Percentiles rank a stretch among this genome's conserved stretches.
Conservation (phyloP, 2,329 filamentous ascomycete species). For the Pestalotiopsis sp. region DNA sequence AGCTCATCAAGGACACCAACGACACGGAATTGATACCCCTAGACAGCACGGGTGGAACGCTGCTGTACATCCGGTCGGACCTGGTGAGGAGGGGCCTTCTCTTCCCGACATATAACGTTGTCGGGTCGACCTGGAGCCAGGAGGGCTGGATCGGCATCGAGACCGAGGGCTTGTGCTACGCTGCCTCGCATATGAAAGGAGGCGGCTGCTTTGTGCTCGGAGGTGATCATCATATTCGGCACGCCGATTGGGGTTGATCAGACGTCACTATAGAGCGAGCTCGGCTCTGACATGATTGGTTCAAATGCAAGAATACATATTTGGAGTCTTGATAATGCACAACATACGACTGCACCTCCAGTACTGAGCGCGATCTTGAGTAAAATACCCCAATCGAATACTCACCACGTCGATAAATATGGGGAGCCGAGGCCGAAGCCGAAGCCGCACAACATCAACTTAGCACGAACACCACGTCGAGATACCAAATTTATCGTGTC, state of each 20-base stretch:
- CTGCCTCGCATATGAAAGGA: conserved; percentile 26
- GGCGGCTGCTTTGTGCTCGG: conserved; percentile 32
- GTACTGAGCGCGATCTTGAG: not conserved
- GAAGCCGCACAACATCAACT: not conserved
- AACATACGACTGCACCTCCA: not conserved
- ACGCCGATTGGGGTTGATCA: conserved; percentile 28
- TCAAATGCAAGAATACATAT: not conserved
- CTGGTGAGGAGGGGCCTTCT: conserved; percentile 34
- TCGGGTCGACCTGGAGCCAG: conserved; percentile 36
- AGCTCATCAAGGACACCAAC: conserved; percentile 27
- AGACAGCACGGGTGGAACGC: conserved; percentile 37
- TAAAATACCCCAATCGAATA: not conserved
- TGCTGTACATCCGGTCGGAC: conserved; percentile 35
- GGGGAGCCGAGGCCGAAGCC: not conserved
- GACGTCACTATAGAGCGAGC: not conserved
- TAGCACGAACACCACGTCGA: not conserved
- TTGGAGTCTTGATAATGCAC: not conserved
- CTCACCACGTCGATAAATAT: too few relatives aligned
- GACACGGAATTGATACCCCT: conserved; percentile 34
- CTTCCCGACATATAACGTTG: conserved; percentile 35
- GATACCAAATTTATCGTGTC: not conserved
- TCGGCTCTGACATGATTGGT: not conserved
- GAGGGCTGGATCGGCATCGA: conserved; percentile 38
- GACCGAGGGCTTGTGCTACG: conserved; percentile 39
- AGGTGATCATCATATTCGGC: conserved; percentile 29